Evolutionary conservation across 2,329 filamentous ascomycete genomes (phyloP), one percentile per base, ranked within the genome.

Genomic region (Aspergillus chevalieri): DNA sequence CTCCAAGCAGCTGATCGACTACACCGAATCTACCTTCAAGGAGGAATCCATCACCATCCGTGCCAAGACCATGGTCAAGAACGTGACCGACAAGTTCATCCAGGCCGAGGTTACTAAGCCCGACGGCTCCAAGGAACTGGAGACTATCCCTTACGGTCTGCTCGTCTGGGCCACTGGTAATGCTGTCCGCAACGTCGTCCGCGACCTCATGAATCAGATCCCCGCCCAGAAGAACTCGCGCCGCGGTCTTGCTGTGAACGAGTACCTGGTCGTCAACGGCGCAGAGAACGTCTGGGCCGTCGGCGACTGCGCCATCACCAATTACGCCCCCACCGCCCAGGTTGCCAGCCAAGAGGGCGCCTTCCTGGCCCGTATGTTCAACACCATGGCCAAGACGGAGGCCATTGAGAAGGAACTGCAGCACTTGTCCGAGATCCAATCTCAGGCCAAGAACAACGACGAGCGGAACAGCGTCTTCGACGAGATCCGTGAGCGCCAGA

Each of bases 1-100:
- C 81, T 95, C 89, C 70, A 97, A 97, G 82, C 90, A 95, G 74
- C 80, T 98, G 65, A 97, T 98, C 67, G 93, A 98, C 66, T 98
- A 98, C 80, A 98, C 93, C 61, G 93, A 98, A 77, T 92, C 91
- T 74, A 96, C 92, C 43, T 94, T 98, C 78, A 93, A 95, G 76
- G 93, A 98, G 78, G 93, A 98, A 75, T 91, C 90, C 68, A 98
- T 98, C 68, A 85, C 89, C 62, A 95, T 98, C 75, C 87, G 89
- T 73, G 95, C 93, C 63, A 97, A 97, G 83, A 97, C 93, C 58
- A 94, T 95, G 85, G 93, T 98, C 70, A 97, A 97, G 81, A 91
- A 87, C 54, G 93, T 98, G 52, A 95, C 89, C 28, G 86, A 93
- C 64, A 94, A 87, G 74, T 85, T 83, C 66, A 92, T 98, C 65